Conservation (phyloP, 1,284 basidiomycete species). For the Sporisorium sorghi region DNA sequence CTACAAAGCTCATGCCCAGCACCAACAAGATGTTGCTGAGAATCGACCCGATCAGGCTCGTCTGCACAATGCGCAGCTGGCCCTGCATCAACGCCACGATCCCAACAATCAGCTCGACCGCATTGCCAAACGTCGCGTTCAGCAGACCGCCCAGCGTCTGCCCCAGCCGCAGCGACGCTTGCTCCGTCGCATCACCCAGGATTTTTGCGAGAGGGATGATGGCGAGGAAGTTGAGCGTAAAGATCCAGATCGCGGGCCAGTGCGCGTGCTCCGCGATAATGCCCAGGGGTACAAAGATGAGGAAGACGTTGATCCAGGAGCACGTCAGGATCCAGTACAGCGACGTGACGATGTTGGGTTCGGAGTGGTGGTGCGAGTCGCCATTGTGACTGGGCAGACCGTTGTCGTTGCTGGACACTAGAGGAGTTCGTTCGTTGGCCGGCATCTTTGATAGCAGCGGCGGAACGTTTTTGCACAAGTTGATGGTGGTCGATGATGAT, state of each 20-base stretch:
- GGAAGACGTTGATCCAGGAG: constrained; percentile 63
- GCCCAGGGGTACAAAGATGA: constrained; percentile 68
- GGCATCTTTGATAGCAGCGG: constrained; percentile 26
- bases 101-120: constrained; percentile 68
- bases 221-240: constrained; percentile 67
- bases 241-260: constrained; percentile 64
- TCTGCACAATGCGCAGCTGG: constrained; percentile 67
- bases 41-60: constrained; percentile 65
- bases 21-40: constrained; percentile 67
- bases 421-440: constrained; percentile 41
- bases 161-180: constrained; percentile 62
- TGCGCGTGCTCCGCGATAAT: constrained; percentile 59
- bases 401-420: constrained; percentile 22
- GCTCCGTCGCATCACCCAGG: constrained; percentile 67
- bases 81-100: constrained; percentile 85
- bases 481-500: not conserved
- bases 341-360: constrained; percentile 48
- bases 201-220: constrained; percentile 69
- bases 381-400: constrained; percentile 33
- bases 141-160: constrained; percentile 66
- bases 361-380: not conserved
- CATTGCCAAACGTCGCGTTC: constrained; percentile 69
- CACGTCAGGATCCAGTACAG: constrained; percentile 62
- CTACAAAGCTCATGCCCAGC: constrained; percentile 65
- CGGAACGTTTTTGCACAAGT: no score